Evolutionary conservation across 345 rosid species (phyloP).

Genomic region (Citropsis articulata): DNA sequence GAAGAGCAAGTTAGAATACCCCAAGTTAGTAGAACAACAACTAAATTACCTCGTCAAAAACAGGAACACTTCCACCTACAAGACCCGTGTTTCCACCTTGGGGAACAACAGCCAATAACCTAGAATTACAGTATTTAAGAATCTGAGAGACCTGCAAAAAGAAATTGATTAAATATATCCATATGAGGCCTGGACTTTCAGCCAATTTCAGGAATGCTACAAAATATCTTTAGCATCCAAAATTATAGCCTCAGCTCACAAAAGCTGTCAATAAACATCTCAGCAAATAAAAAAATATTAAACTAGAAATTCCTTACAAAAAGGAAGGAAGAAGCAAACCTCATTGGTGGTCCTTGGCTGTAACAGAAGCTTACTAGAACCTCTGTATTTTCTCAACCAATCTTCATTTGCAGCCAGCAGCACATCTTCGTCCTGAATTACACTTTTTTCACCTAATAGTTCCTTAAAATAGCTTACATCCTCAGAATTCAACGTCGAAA

Average conservation of each 20-base stretch:
- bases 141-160: slow-evolving; percentile 71
- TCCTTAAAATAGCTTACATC: slow-evolving; percentile 65
- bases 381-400: slow-evolving; percentile 88
- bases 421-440: slow-evolving; percentile 72
- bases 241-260: too few species aligned
- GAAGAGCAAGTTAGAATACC: not conserved
- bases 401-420: slow-evolving; percentile 74
- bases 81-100: slow-evolving; percentile 99
- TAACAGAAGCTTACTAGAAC: slow-evolving; percentile 80
- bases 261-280: not conserved
- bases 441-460: slow-evolving; percentile 67
- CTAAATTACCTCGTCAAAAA: slow-evolving; percentile 77
- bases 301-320: not conserved
- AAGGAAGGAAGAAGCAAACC: slow-evolving; percentile 34
- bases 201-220: not conserved
- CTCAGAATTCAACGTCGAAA: slow-evolving; percentile 56
- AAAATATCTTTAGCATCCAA: too few species aligned
- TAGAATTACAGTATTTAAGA: slow-evolving; percentile 76
- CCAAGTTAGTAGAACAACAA: not conserved
- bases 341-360: slow-evolving; percentile 70
- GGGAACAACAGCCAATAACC: slow-evolving; percentile 90
- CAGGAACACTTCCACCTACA: slow-evolving; percentile 98
- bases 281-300: not conserved
- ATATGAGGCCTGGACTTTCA: not conserved
- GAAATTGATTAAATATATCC: not conserved